phyloP scores from a whole-genome alignment of 257 asterid genomes.

The Nyctanthes arbortristis region DNA sequence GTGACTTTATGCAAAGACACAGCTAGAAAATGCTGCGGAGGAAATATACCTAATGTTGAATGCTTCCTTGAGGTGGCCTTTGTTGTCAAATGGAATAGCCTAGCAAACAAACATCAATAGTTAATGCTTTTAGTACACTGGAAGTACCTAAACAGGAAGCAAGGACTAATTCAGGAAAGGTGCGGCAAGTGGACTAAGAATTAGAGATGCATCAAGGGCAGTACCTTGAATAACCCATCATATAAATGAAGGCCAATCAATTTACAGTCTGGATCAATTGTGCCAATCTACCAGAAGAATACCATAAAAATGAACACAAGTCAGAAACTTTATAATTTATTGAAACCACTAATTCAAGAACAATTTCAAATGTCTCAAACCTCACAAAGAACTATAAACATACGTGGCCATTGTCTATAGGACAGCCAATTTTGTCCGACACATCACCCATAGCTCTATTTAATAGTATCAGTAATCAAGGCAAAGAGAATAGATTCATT shows the following conservation, averaged over 20 bases:
- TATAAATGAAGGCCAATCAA: conserved; percentile 87
- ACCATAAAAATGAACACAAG: not conserved
- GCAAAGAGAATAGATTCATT: conserved; percentile 16
- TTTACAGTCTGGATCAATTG: conserved; percentile 89
- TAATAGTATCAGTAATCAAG: conserved; percentile 25
- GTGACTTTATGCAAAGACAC: conserved; percentile 1
- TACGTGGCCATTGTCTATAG: conserved; percentile 95
- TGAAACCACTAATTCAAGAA: conserved; percentile 2
- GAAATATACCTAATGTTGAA: conserved; percentile 74
- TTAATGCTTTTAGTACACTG: conserved; percentile 8
- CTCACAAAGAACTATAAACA: conserved; percentile 10
- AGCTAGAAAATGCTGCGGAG: not conserved
- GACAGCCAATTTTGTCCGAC: conserved; percentile 88
- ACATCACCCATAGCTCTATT: conserved; percentile 95
- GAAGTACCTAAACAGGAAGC: not conserved
- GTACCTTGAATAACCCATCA: conserved; percentile 87
- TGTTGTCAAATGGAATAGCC: conserved; percentile 93
- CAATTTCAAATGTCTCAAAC: conserved; percentile 11
- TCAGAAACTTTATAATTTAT: conserved; percentile 11
- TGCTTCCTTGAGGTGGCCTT: conserved; percentile 93
- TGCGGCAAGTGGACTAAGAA: conserved; percentile 4
- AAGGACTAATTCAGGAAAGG: conserved; percentile 2
- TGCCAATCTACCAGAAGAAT: conserved; percentile 62
- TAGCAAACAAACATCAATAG: conserved; percentile 31
- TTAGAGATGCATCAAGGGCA: conserved; percentile 2